Evolutionary conservation across 148 eudicot species (phyloP).

Genomic region (Fallopia convolvulus): DNA sequence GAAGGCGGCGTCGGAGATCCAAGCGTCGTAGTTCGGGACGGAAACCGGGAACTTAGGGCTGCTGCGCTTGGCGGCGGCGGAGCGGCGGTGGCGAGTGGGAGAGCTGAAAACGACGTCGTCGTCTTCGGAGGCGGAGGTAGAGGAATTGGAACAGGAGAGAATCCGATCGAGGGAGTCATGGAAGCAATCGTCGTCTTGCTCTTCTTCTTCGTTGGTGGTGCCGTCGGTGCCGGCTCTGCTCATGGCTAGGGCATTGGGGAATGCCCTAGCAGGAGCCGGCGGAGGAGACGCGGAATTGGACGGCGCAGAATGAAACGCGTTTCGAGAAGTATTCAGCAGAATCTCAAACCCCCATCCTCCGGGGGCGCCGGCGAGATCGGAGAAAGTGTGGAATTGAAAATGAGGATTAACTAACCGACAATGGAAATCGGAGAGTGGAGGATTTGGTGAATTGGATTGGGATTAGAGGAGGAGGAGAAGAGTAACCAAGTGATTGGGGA

Average conservation of each 20-base stretch:
- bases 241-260: conserved; percentile 44
- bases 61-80: conserved; percentile 8
- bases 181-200: conserved; percentile 25
- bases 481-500: not conserved
- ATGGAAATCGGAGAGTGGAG: not conserved
- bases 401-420: not conserved
- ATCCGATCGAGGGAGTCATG: conserved; percentile 64
- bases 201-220: conserved; percentile 25
- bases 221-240: conserved; percentile 34
- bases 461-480: not conserved
- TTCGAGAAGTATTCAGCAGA: not conserved
- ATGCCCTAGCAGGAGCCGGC: conserved; percentile 9
- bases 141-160: conserved; percentile 47
- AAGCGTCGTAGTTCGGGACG: conserved; percentile 52
- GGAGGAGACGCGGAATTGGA: not conserved
- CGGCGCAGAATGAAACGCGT: not conserved
- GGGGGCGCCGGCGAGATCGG: not conserved
- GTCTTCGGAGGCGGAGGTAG: conserved; percentile 48
- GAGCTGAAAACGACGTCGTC: conserved; percentile 25
- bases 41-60: conserved; percentile 37
- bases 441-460: not conserved
- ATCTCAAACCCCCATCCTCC: not conserved
- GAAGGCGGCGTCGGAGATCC: conserved; percentile 55
- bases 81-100: conserved; percentile 12
- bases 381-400: not conserved